Conservation (phyloP, 805 yeast genomes). For the Kodamaea neixiangensis region DNA sequence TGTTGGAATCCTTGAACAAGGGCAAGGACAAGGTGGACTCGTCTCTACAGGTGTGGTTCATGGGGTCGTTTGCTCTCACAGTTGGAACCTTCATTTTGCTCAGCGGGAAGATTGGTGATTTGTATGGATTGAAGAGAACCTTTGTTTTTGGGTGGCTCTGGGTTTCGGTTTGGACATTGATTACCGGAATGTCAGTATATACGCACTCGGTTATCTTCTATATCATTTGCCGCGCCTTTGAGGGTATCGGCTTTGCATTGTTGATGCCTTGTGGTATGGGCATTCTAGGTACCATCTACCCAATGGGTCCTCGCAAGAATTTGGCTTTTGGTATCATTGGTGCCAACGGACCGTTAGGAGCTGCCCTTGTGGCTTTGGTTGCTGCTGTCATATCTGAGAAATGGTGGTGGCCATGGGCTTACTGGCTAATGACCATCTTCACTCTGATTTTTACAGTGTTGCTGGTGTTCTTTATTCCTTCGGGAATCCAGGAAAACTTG, state of each 20-base stretch:
- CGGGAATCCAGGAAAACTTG: slow-evolving; percentile 3
- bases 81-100: slow-evolving; percentile 72
- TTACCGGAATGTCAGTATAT: slow-evolving; percentile 60
- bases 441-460: slow-evolving; percentile 31
- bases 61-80: slow-evolving; percentile 70
- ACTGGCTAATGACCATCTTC: slow-evolving; percentile 48
- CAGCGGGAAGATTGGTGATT: slow-evolving; percentile 72
- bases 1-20: slow-evolving; percentile 27
- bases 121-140: slow-evolving; percentile 62
- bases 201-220: slow-evolving; percentile 51
- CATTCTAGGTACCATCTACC: slow-evolving; percentile 47
- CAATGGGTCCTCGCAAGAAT: slow-evolving; percentile 49
- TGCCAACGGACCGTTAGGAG: slow-evolving; percentile 65
- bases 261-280: slow-evolving; percentile 63
- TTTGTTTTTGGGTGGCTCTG: slow-evolving; percentile 57
- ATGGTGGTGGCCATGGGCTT: slow-evolving; percentile 64
- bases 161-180: slow-evolving; percentile 56
- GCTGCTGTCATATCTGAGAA: slow-evolving; percentile 48
- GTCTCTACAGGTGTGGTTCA: slow-evolving; percentile 48
- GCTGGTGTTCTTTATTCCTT: slow-evolving; percentile 34
- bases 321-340: slow-evolving; percentile 58
- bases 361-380: slow-evolving; percentile 54
- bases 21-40: slow-evolving; percentile 6
- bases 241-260: slow-evolving; percentile 65
- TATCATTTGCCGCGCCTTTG: slow-evolving; percentile 50